phyloP scores from a whole-genome alignment of 805 yeast species.

The Priceomyces fermenticarens region DNA sequence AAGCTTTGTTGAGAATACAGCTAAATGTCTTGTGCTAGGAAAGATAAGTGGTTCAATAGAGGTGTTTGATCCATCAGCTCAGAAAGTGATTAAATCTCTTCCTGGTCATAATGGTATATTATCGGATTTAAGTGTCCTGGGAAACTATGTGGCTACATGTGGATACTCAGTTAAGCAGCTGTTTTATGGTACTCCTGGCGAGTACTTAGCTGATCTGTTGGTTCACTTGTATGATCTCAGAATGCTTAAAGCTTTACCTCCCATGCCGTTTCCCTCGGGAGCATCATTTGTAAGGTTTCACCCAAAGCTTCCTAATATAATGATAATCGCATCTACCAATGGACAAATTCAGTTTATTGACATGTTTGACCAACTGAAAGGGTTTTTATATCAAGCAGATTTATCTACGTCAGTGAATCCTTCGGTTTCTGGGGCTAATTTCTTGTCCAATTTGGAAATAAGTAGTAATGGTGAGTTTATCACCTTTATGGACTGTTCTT shows the following conservation, averaged over 20 bases:
- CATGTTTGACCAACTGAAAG: conserved; percentile 70
- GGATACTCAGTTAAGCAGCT: conserved; percentile 72
- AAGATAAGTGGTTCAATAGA: conserved; percentile 60
- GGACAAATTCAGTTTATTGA: conserved; percentile 90
- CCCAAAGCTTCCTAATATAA: conserved; percentile 78
- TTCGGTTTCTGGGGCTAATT: conserved; percentile 13
- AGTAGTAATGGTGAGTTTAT: conserved; percentile 75
- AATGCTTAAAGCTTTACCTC: conserved; percentile 66
- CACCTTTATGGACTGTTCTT: conserved; percentile 63
- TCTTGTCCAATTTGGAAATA: conserved; percentile 50
- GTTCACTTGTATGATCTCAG: conserved; percentile 81
- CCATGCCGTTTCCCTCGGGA: conserved; percentile 86
- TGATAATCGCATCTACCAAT: conserved; percentile 65
- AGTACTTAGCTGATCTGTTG: conserved; percentile 62
- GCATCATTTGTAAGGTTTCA: conserved; percentile 82
- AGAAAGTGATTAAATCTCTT: conserved; percentile 49
- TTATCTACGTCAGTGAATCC: conserved; percentile 23
- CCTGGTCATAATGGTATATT: conserved; percentile 59
- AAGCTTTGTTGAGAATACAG: conserved; percentile 41
- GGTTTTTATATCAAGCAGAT: conserved; percentile 65
- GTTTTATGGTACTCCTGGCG: conserved; percentile 34
- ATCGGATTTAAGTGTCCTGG: conserved; percentile 63
- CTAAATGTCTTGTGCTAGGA: conserved; percentile 58
- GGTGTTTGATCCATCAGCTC: conserved; percentile 55
- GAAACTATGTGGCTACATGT: conserved; percentile 69